phyloP scores from a whole-genome alignment of 169 alveolate species.

The Plasmodium coatneyi region DNA sequence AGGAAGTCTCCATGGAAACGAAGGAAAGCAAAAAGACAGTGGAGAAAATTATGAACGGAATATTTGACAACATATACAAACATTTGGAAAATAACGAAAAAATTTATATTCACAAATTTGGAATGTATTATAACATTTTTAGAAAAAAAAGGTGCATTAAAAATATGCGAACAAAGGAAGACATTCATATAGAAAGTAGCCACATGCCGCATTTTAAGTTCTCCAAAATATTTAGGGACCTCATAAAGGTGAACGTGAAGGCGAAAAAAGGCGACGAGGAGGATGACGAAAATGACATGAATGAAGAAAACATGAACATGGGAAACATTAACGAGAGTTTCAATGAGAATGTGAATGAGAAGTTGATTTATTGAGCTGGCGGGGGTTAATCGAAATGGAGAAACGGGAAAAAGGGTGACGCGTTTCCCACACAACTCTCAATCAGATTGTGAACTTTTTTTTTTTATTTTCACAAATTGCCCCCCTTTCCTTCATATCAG shows the following conservation, averaged over 20 bases:
- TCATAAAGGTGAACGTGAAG: slow-evolving; percentile 51
- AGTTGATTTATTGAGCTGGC: slow-evolving; percentile 26
- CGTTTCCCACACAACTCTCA: background rate
- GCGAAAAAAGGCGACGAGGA: slow-evolving; percentile 15
- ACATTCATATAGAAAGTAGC: slow-evolving; percentile 59
- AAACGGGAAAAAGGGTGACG: background rate
- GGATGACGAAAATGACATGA: slow-evolving; percentile 24
- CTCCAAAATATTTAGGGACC: slow-evolving; percentile 55
- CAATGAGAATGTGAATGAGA: slow-evolving; percentile 67
- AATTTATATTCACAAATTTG: slow-evolving; percentile 63
- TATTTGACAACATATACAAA: slow-evolving; percentile 69
- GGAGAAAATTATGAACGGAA: slow-evolving; percentile 70
- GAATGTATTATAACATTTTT: slow-evolving; percentile 63
- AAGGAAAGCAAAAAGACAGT: slow-evolving; percentile 70
- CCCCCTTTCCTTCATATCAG: background rate
- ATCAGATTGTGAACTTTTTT: background rate
- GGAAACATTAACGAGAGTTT: slow-evolving; percentile 65
- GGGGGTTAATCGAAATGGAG: background rate
- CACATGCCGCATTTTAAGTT: slow-evolving; percentile 72
- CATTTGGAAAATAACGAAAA: slow-evolving; percentile 70
- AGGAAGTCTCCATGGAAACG: slow-evolving; percentile 74
- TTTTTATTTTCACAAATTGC: background rate
- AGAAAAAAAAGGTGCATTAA: slow-evolving; percentile 68
- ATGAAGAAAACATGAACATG: slow-evolving; percentile 51
- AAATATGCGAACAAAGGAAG: slow-evolving; percentile 68